Evolutionary conservation across 176 grass and related monocot genomes (phyloP).

Genomic region (Alloteropsis semialata): DNA sequence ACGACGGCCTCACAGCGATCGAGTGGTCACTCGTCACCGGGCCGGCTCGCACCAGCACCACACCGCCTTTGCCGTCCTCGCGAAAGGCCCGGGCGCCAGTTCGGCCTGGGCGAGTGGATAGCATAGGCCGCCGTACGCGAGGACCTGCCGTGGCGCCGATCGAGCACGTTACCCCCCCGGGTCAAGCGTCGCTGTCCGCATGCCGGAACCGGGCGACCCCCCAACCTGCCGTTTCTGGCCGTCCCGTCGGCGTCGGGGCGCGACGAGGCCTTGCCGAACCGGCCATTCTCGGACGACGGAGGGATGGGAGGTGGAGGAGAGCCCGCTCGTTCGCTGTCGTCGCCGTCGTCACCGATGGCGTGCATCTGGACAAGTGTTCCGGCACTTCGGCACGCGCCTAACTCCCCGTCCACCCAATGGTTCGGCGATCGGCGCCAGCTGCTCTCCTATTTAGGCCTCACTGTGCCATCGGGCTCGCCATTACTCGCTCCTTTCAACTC

Average conservation of each 20-base stretch:
- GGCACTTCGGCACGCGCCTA: conserved; percentile 16
- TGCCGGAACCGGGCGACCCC: background rate
- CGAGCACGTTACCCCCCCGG: background rate
- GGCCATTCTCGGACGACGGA: conserved; percentile 9
- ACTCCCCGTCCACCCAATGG: background rate
- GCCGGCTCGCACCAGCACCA: background rate
- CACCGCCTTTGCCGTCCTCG: background rate
- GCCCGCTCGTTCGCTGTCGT: too few species aligned
- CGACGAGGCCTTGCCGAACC: background rate
- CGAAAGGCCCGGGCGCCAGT: conserved; percentile 2
- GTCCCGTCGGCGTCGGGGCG: conserved; percentile 15
- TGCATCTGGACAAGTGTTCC: background rate
- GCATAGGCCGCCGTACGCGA: background rate
- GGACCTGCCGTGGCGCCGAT: background rate
- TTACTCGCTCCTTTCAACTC: background rate
- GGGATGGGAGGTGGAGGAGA: background rate
- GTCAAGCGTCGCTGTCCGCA: conserved; percentile 18
- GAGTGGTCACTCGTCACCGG: background rate
- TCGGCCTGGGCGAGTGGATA: background rate
- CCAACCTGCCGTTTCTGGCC: conserved; percentile 1
- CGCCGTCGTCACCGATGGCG: background rate
- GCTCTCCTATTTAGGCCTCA: conserved; percentile 23
- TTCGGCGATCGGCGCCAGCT: background rate
- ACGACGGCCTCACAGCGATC: too few species aligned
- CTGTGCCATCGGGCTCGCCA: background rate